Percentiles rank a stretch among this genome's conserved stretches.
These are phyloP conservation scores for Erythrobasidium yunnanense DNA, from an alignment of 768 basidiomycete species.

Conservation along the genomic window DNA sequence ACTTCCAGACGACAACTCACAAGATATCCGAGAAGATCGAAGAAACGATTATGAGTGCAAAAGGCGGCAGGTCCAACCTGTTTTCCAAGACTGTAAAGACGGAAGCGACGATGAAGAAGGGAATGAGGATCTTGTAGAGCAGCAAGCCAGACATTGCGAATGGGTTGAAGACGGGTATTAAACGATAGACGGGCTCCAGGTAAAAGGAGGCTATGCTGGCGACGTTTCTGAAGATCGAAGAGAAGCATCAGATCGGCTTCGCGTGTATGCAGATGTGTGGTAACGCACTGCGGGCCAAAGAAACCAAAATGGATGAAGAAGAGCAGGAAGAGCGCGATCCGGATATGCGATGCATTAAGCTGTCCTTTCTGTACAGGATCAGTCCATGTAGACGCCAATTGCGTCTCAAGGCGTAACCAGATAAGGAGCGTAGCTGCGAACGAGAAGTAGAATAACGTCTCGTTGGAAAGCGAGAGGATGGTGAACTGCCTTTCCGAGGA, in stretches of 20 bases:
- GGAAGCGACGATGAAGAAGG: constrained; percentile 65
- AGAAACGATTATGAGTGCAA: constrained; percentile 68
- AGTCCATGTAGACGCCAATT: too few species aligned
- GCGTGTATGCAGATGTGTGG: neutral
- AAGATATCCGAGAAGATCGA: constrained; percentile 61
- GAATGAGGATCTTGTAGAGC: constrained; percentile 72
- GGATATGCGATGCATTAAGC: too few species aligned
- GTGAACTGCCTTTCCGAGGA: constrained; percentile 66
- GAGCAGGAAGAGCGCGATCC: constrained; percentile 69
- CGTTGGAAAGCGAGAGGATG: constrained; percentile 67
- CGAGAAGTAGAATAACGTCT: constrained; percentile 66
- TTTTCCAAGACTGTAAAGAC: constrained; percentile 60
- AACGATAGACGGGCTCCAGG: constrained; percentile 72
- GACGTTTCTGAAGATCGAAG: constrained; percentile 47
- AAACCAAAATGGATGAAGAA: constrained; percentile 80
- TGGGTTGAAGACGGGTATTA: constrained; percentile 73
- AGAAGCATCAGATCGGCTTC: neutral
- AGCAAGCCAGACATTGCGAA: constrained; percentile 53
- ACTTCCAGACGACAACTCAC: constrained; percentile 27
- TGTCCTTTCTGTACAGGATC: too few species aligned
- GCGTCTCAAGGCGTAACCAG: too few species aligned
- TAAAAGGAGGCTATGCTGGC: constrained; percentile 76
- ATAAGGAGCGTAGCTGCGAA: constrained; percentile 54
- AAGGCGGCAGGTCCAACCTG: constrained; percentile 58
- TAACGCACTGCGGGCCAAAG: constrained; percentile 50